phyloP scores from a whole-genome alignment of 495 filamentous ascomycete species.

The Melanomma pulvis-pyrius region DNA sequence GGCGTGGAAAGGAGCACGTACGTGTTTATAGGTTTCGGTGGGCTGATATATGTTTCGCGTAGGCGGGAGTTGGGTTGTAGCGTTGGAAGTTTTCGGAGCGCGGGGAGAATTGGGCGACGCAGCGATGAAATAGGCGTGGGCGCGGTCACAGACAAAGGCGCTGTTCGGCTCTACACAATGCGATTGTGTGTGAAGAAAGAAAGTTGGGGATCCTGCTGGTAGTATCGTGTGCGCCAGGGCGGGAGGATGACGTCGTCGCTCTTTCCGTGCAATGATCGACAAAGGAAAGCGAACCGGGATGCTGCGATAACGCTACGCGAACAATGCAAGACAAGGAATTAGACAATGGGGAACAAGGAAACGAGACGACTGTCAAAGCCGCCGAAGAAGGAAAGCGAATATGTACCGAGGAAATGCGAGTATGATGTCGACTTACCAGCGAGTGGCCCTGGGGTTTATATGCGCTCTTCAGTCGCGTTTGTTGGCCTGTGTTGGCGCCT shows the following conservation, averaged over 20 bases:
- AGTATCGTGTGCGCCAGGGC: background rate
- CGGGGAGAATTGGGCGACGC: background rate
- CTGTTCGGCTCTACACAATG: slow-evolving; percentile 24
- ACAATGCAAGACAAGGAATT: slow-evolving; percentile 10
- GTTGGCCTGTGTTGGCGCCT: slow-evolving; percentile 18
- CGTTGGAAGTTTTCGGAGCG: background rate
- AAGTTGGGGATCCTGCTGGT: background rate
- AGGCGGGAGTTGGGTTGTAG: background rate
- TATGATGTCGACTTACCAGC: background rate
- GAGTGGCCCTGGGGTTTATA: background rate
- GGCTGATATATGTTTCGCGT: background rate
- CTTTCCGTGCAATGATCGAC: slow-evolving; percentile 25
- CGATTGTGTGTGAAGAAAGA: slow-evolving; percentile 14
- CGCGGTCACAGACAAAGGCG: slow-evolving; percentile 13
- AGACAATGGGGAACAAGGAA: slow-evolving; percentile 11
- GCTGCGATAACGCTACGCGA: background rate
- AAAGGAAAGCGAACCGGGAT: slow-evolving; percentile 18
- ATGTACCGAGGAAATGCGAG: slow-evolving; percentile 3
- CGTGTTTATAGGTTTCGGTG: background rate
- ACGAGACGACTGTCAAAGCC: slow-evolving; percentile 25
- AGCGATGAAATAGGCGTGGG: slow-evolving; percentile 1
- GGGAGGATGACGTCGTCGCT: slow-evolving; percentile 5
- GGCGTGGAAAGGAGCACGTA: background rate
- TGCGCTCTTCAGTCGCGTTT: background rate
- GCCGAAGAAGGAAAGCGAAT: slow-evolving; percentile 14